Conservation (phyloP, 345 rosid species). For the Rhodomyrtus tomentosa region DNA sequence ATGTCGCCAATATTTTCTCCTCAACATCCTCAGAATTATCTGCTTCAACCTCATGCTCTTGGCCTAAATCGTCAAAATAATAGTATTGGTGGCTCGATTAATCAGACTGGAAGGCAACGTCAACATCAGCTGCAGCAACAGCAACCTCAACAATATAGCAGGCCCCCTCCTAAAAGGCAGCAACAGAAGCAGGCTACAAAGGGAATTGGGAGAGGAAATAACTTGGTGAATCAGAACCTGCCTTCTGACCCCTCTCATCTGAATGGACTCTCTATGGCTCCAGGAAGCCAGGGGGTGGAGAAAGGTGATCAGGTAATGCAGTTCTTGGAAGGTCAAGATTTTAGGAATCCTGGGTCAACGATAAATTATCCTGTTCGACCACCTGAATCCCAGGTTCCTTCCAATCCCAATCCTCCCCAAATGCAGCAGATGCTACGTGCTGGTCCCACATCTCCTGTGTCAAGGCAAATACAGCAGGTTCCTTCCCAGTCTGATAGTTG, state of each 20-base stretch:
- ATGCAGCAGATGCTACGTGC: constrained; percentile 20
- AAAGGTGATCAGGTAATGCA: constrained; percentile 25
- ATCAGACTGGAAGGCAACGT: constrained; percentile 74
- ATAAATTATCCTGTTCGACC: constrained; percentile 36
- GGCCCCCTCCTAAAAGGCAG: constrained; percentile 81
- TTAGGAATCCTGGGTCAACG: constrained; percentile 28
- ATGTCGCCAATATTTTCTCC: constrained; percentile 43
- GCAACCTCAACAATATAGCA: constrained; percentile 73
- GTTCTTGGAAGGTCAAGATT: constrained; percentile 48
- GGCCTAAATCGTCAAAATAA: constrained; percentile 47
- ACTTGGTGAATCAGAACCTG: constrained; percentile 50
- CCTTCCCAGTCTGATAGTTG: constrained; percentile 53
- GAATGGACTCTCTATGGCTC: constrained; percentile 49
- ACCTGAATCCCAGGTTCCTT: constrained; percentile 51
- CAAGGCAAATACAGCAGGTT: constrained; percentile 21
- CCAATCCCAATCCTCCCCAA: constrained; percentile 46
- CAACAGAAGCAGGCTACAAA: constrained; percentile 51
- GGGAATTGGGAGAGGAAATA: constrained; percentile 81
- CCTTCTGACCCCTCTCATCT: constrained; percentile 51
- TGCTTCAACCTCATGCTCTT: constrained; percentile 45
- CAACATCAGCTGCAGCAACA: constrained; percentile 65
- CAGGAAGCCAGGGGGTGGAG: constrained; percentile 49
- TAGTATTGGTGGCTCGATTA: constrained; percentile 37
- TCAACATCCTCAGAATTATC: constrained; percentile 46
- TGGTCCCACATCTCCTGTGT: constrained; percentile 21